These are phyloP conservation scores for Colletotrichum sp. DNA, from an alignment of 2,329 filamentous ascomycete species.

Conservation along the genomic window DNA sequence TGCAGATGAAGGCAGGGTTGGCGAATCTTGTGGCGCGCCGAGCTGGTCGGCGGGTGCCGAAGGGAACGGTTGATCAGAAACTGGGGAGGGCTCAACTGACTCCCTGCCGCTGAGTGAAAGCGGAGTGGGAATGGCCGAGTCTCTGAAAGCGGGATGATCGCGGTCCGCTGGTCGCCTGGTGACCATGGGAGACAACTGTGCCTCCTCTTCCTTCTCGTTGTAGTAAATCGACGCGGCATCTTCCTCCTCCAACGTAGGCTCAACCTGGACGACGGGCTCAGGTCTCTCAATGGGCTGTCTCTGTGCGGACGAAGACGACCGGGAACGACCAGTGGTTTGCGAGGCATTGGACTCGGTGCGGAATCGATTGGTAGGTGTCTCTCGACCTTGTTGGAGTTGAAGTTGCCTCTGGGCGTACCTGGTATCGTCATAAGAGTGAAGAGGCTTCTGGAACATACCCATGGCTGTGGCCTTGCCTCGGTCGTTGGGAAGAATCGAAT, in stretches of 20 bases:
- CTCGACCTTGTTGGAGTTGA: slow-evolving; percentile 78
- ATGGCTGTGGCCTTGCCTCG: slow-evolving; percentile 80
- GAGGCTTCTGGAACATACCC: slow-evolving; percentile 70
- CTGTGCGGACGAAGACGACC: slow-evolving; percentile 51
- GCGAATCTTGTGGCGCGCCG: slow-evolving; percentile 66
- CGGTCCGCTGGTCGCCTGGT: slow-evolving; percentile 56
- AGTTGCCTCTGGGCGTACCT: slow-evolving; percentile 84
- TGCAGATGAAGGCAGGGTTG: slow-evolving; percentile 73
- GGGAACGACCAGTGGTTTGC: slow-evolving; percentile 44
- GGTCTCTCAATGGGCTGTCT: slow-evolving; percentile 37
- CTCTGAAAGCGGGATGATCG: slow-evolving; percentile 60
- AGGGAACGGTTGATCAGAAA: slow-evolving; percentile 26
- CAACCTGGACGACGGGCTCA: slow-evolving; percentile 32
- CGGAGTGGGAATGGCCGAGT: slow-evolving; percentile 48
- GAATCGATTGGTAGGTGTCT: slow-evolving; percentile 57
- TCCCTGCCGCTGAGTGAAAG: slow-evolving; percentile 36
- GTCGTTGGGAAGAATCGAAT: slow-evolving; percentile 71
- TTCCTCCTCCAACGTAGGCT: slow-evolving; percentile 38
- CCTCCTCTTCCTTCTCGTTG: slow-evolving; percentile 45
- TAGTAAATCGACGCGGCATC: slow-evolving; percentile 44
- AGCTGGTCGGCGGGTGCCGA: slow-evolving; percentile 25
- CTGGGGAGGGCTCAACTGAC: slow-evolving; percentile 33
- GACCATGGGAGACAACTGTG: slow-evolving; percentile 38
- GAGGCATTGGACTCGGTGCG: slow-evolving; percentile 53
- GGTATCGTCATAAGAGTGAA: slow-evolving; percentile 80